phyloP scores from a whole-genome alignment of 2,329 filamentous ascomycete genomes.

The Talaromyces amestolkiae region DNA sequence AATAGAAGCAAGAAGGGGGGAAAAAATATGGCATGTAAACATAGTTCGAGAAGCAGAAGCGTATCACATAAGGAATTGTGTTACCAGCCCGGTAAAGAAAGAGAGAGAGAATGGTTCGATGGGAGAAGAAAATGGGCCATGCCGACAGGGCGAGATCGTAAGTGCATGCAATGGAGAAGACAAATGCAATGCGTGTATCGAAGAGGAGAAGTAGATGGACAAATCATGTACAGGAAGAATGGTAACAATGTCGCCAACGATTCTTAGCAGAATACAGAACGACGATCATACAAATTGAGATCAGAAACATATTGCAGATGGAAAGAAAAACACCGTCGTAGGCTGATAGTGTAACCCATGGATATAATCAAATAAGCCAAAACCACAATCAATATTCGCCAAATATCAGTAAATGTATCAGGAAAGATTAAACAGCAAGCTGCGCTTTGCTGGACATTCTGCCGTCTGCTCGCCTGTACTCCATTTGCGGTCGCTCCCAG shows the following conservation, averaged over 20 bases:
- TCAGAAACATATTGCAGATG: background rate
- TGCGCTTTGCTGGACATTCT: slow-evolving; percentile 34
- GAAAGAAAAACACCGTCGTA: slow-evolving; percentile 8
- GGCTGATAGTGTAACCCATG: slow-evolving; percentile 1
- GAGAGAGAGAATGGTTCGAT: background rate
- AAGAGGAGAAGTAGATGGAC: background rate
- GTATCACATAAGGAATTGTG: background rate
- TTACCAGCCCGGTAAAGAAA: background rate
- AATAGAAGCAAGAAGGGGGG: background rate
- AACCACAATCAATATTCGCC: background rate
- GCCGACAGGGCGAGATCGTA: slow-evolving; percentile 9
- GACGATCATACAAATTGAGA: background rate
- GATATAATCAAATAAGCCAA: background rate
- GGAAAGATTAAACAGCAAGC: slow-evolving; percentile 20
- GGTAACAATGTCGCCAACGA: background rate
- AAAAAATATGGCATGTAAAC: background rate
- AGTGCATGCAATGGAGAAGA: slow-evolving; percentile 1
- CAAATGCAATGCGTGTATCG: background rate
- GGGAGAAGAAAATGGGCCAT: background rate
- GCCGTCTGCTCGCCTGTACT: slow-evolving; percentile 39
- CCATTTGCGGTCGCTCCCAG: slow-evolving; percentile 26
- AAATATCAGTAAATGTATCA: background rate
- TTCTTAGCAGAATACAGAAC: background rate
- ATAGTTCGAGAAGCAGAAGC: background rate
- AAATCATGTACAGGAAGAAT: slow-evolving; percentile 14